Evolutionary conservation across 805 yeast species (phyloP).

Genomic region (Ogataea neopini): DNA sequence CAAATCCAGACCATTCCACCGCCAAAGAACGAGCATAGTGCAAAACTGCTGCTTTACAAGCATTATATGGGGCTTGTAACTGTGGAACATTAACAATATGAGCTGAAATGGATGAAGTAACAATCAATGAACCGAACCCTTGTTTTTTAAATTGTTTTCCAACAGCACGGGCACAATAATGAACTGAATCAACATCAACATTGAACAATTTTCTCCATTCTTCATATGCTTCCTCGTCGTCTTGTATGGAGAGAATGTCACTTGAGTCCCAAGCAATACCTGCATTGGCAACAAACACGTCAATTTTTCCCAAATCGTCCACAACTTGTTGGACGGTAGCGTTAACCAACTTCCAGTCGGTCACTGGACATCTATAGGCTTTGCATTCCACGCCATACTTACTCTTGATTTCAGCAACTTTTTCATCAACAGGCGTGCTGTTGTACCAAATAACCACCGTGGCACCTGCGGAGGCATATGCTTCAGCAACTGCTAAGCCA

Average conservation of each 20-base stretch:
- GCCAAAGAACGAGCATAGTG: slow-evolving; percentile 80
- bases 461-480: slow-evolving; percentile 86
- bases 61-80: slow-evolving; percentile 81
- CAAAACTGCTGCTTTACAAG: slow-evolving; percentile 80
- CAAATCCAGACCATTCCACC: slow-evolving; percentile 86
- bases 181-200: slow-evolving; percentile 78
- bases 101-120: slow-evolving; percentile 90
- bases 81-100: slow-evolving; percentile 87
- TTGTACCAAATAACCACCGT: slow-evolving; percentile 73
- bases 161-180: slow-evolving; percentile 72
- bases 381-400: slow-evolving; percentile 60
- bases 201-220: slow-evolving; percentile 74
- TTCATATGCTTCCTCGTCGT: slow-evolving; percentile 46
- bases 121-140: slow-evolving; percentile 73
- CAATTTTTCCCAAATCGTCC: slow-evolving; percentile 75
- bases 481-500: slow-evolving; percentile 79
- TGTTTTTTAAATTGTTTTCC: slow-evolving; percentile 75
- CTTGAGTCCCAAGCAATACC: slow-evolving; percentile 84
- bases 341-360: slow-evolving; percentile 51
- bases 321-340: slow-evolving; percentile 50
- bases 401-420: slow-evolving; percentile 54
- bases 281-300: slow-evolving; percentile 86
- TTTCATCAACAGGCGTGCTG: slow-evolving; percentile 61
- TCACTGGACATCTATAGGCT: slow-evolving; percentile 65
- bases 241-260: slow-evolving; percentile 43